Conservation (phyloP, 2,329 filamentous ascomycete genomes). For the Penicillium janthinellum region DNA sequence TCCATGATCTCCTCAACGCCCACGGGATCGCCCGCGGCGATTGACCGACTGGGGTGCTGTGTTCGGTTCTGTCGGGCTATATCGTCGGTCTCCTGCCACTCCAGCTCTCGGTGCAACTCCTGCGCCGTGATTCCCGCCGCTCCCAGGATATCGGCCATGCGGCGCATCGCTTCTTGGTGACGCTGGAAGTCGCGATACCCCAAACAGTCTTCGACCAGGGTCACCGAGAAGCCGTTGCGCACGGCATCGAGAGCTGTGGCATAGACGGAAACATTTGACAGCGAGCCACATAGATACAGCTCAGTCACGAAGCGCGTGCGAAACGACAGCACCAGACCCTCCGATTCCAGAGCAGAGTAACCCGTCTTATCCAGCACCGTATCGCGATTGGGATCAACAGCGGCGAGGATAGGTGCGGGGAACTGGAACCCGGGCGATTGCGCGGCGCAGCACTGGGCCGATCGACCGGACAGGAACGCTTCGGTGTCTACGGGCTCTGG, state of each 20-base stretch:
- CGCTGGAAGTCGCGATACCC: conserved; percentile 72
- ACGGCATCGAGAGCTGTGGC: conserved; percentile 91
- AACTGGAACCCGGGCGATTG: conserved; percentile 52
- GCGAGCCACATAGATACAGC: conserved; percentile 81
- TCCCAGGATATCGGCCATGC: conserved; percentile 73
- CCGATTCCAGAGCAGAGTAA: conserved; percentile 84
- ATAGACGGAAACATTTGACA: conserved; percentile 86
- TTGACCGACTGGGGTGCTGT: conserved; percentile 17
- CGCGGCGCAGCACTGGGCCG: conserved; percentile 43
- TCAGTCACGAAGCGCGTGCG: conserved; percentile 87
- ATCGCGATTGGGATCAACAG: conserved; percentile 56
- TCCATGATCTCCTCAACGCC: conserved; percentile 42
- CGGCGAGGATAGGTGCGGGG: conserved; percentile 50
- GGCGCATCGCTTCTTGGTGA: conserved; percentile 69
- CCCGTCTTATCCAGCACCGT: conserved; percentile 68
- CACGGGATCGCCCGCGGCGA: conserved; percentile 19
- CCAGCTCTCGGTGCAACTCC: conserved; percentile 58
- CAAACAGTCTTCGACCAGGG: conserved; percentile 83
- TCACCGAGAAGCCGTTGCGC: conserved; percentile 83
- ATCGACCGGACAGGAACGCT: conserved; percentile 44
- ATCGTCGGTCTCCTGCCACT: conserved; percentile 45
- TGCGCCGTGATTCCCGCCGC: conserved; percentile 65
- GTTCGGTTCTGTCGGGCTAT: conserved; percentile 31
- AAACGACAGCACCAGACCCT: conserved; percentile 71
- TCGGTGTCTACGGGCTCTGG: conserved; percentile 40